Conservation (phyloP, 306 rosid genomes). For the Quercus engelmannii region DNA sequence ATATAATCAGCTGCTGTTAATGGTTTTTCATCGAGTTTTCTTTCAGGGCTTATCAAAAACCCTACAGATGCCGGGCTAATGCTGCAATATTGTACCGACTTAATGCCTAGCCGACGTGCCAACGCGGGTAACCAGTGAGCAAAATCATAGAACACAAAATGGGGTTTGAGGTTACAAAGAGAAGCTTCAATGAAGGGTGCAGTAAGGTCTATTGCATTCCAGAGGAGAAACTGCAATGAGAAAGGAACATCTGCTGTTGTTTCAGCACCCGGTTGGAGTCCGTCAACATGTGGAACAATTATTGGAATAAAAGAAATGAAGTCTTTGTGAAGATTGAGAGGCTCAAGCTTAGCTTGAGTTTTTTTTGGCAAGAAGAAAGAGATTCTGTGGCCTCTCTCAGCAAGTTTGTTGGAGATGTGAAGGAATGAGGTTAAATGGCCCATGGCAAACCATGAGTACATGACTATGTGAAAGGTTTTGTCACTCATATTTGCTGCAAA, state of each 20-base stretch:
- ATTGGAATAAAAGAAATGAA: slow-evolving; percentile 32
- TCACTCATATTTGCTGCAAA: too few species aligned
- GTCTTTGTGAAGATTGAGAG: slow-evolving; percentile 22
- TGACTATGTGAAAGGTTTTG: slow-evolving; percentile 13
- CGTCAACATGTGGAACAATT: too few species aligned
- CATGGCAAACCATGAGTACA: slow-evolving; percentile 43
- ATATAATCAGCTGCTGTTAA: too few species aligned
- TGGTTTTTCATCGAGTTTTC: too few species aligned
- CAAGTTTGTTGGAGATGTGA: slow-evolving; percentile 35
- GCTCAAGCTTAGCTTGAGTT: slow-evolving; percentile 16
- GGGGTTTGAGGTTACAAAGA: too few species aligned
- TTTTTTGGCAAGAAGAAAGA: slow-evolving; percentile 31
- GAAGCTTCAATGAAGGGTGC: too few species aligned
- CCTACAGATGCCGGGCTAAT: too few species aligned
- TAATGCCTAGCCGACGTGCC: too few species aligned
- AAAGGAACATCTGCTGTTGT: slow-evolving; percentile 34
- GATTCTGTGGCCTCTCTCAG: slow-evolving; percentile 29
- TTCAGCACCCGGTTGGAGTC: neutral
- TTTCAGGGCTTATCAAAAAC: too few species aligned
- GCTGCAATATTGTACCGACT: too few species aligned
- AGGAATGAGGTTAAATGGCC: slow-evolving; percentile 34
- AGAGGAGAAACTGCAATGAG: slow-evolving; percentile 7
- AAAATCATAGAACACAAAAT: too few species aligned
- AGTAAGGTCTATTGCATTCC: slow-evolving; percentile 29
- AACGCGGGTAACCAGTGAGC: too few species aligned